A percentile compares a stretch with the other conserved stretches of the same genome.
Conservation (phyloP, 164 flowering plant species). For the Amborella trichopoda region DNA sequence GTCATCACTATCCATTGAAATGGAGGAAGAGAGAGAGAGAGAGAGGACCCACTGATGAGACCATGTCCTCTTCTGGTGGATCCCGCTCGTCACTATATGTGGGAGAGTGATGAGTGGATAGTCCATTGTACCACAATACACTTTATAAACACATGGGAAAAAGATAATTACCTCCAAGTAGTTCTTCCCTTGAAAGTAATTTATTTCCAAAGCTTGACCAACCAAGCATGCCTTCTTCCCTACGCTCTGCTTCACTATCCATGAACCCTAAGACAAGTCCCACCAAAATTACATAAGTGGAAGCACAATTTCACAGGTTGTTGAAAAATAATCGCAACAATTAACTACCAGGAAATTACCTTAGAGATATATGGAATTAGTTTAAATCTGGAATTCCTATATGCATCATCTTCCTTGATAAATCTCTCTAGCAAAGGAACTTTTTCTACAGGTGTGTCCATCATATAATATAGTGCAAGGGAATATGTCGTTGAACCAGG, state of each 20-base stretch:
- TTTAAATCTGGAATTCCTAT: conserved; percentile 83
- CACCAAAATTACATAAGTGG: background rate
- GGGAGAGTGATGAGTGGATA: no score
- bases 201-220: conserved; percentile 85
- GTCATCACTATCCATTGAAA: no score
- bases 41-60: no score
- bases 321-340: background rate
- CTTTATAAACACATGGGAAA: no score
- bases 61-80: no score
- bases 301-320: background rate
- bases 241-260: conserved; percentile 97
- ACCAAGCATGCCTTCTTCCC: conserved; percentile 87
- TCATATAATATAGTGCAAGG: conserved; percentile 64
- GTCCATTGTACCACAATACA: no score
- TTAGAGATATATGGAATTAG: conserved; percentile 89
- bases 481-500: conserved; percentile 70
- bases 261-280: conserved; percentile 65
- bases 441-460: conserved; percentile 50
- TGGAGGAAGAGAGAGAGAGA: no score
- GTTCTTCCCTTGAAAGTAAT: conserved; percentile 74
- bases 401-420: conserved; percentile 77
- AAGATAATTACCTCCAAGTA: conserved; percentile 65
- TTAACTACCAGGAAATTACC: no score
- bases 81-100: no score
- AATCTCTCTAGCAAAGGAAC: conserved; percentile 57